phyloP scores from a whole-genome alignment of 169 alveolate genomes.

The Theileria orientalis region DNA sequence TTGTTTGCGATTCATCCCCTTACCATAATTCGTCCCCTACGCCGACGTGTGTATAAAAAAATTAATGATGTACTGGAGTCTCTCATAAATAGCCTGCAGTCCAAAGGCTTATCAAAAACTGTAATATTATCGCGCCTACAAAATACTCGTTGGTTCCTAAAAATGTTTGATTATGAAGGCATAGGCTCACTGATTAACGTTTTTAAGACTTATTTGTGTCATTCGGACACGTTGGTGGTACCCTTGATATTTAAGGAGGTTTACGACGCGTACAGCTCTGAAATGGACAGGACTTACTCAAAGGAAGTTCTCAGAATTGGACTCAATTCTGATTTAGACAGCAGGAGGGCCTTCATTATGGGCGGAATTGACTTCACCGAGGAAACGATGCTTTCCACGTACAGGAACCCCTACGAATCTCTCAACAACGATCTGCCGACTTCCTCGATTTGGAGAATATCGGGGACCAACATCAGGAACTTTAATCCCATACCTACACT shows the following conservation, averaged over 20 bases:
- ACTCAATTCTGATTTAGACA: slow-evolving; percentile 1
- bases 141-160: slow-evolving; percentile 38
- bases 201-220: slow-evolving; percentile 53
- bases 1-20: slow-evolving; percentile 61
- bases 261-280: slow-evolving; percentile 46
- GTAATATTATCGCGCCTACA: slow-evolving; percentile 39
- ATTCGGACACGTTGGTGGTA: slow-evolving; percentile 56
- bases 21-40: slow-evolving; percentile 39
- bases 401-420: slow-evolving; percentile 15
- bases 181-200: slow-evolving; percentile 38
- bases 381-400: slow-evolving; percentile 51
- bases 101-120: slow-evolving; percentile 34
- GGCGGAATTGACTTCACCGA: slow-evolving; percentile 68
- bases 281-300: slow-evolving; percentile 42
- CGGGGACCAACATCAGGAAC: neutral
- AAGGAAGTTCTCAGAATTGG: slow-evolving; percentile 30
- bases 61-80: slow-evolving; percentile 38
- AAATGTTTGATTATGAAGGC: slow-evolving; percentile 51
- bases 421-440: neutral
- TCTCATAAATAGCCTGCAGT: slow-evolving; percentile 24
- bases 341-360: slow-evolving; percentile 48
- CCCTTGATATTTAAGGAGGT: slow-evolving; percentile 56
- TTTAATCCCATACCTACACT: neutral
- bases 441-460: neutral
- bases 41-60: slow-evolving; percentile 33